Percentiles rank a stretch among this genome's conserved stretches.
Evolutionary conservation across 2,329 filamentous ascomycete species (phyloP).

Genomic region (Drechslera avenae): DNA sequence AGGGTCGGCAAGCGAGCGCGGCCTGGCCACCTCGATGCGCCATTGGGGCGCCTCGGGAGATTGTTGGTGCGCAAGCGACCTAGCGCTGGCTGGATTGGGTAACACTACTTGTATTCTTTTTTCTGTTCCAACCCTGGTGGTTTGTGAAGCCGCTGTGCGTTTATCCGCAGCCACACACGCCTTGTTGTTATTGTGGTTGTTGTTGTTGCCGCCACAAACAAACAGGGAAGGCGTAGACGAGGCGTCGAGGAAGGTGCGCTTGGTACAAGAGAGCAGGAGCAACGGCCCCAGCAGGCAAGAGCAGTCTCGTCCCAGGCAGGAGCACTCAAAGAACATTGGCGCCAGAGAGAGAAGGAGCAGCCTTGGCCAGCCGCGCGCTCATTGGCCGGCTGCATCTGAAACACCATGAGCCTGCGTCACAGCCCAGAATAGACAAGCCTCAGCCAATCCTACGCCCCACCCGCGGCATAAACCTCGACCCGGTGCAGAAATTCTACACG

Average conservation of each 20-base stretch:
- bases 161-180: not conserved
- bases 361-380: constrained; percentile 11
- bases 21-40: constrained; percentile 10
- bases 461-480: constrained; percentile 25
- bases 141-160: constrained; percentile 6
- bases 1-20: constrained; percentile 4
- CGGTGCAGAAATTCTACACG: constrained; percentile 6
- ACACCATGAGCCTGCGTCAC: constrained; percentile 18
- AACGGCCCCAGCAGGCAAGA: too few relatives aligned
- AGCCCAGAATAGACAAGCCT: constrained; percentile 18
- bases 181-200: too few relatives aligned
- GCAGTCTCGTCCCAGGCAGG: too few relatives aligned
- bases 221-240: too few relatives aligned
- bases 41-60: constrained; percentile 26
- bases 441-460: constrained; percentile 7
- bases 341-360: constrained; percentile 10
- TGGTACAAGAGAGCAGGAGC: constrained; percentile 4
- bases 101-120: not conserved
- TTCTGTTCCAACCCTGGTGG: constrained; percentile 6
- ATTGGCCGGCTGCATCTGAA: constrained; percentile 27
- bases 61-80: constrained; percentile 15
- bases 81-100: not conserved
- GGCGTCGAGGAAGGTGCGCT: not conserved
- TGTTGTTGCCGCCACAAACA: too few relatives aligned
- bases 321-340: constrained; percentile 12